Conservation (phyloP, 176 grass and related monocot species). For the Coix lacrymajobi region DNA sequence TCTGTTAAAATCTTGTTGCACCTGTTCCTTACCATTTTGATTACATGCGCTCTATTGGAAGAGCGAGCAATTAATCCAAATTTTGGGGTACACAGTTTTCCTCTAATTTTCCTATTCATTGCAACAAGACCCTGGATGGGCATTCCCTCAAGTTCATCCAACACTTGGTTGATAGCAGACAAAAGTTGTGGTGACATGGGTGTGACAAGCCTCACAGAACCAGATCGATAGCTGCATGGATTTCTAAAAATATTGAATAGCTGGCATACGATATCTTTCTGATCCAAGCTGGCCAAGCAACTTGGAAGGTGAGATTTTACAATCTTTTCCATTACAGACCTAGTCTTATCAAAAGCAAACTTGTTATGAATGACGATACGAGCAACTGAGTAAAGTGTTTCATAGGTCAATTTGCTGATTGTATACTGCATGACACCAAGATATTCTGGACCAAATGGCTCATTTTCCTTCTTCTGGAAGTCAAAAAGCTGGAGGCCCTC, state of each 20-base stretch:
- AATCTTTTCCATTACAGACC: slow-evolving; percentile 18
- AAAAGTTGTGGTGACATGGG: slow-evolving; percentile 32
- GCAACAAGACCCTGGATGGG: slow-evolving; percentile 20
- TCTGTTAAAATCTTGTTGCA: slow-evolving; percentile 12
- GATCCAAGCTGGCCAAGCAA: slow-evolving; percentile 18
- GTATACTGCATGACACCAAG: slow-evolving; percentile 6
- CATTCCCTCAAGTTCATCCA: slow-evolving; percentile 29
- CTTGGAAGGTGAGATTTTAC: slow-evolving; percentile 31
- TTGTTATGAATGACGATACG: background rate
- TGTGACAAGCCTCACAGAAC: slow-evolving; percentile 23
- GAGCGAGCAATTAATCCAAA: background rate
- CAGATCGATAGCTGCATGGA: slow-evolving; percentile 26
- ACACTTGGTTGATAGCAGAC: slow-evolving; percentile 15
- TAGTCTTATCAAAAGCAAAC: background rate
- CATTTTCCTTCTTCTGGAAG: background rate
- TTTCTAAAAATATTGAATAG: slow-evolving; percentile 32
- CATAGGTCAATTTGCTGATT: slow-evolving; percentile 26
- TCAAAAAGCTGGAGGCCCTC: slow-evolving; percentile 25
- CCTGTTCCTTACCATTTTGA: slow-evolving; percentile 17
- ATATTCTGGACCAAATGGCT: slow-evolving; percentile 5
- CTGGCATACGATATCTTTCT: background rate
- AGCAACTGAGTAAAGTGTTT: slow-evolving; percentile 32
- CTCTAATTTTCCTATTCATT: slow-evolving; percentile 36
- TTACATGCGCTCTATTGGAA: slow-evolving; percentile 8
- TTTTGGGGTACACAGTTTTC: slow-evolving; percentile 20